Evolutionary conservation across 2,329 filamentous ascomycete genomes (phyloP).

Genomic region (Pseudocercospora pini-densiflorae): DNA sequence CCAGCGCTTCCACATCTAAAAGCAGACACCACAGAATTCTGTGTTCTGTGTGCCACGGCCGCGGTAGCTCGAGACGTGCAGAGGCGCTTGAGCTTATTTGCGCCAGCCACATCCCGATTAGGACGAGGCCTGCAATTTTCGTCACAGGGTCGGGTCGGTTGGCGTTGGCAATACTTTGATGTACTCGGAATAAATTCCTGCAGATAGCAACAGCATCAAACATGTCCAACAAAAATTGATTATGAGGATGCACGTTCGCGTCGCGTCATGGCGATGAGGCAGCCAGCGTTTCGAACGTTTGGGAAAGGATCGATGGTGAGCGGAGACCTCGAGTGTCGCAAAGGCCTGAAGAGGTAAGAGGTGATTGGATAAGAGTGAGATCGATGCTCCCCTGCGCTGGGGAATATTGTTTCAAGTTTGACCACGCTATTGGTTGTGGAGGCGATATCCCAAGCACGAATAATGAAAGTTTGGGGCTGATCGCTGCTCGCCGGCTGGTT

Average conservation of each 20-base stretch:
- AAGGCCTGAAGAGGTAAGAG: background rate
- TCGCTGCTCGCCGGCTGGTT: background rate
- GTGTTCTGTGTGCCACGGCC: background rate
- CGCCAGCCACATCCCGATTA: background rate
- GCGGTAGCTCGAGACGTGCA: constrained; percentile 8
- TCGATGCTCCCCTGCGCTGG: background rate
- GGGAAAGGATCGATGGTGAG: background rate
- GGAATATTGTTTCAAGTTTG: background rate
- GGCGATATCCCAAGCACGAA: background rate
- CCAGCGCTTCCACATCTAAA: background rate
- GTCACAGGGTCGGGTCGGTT: background rate
- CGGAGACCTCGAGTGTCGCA: background rate
- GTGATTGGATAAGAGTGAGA: background rate
- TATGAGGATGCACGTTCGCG: too few species aligned
- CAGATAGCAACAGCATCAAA: too few species aligned
- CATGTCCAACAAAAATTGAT: too few species aligned
- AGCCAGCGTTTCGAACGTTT: background rate
- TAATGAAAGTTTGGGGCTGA: background rate
- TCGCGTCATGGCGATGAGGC: background rate
- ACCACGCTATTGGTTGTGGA: background rate
- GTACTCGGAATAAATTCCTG: too few species aligned
- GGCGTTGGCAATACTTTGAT: background rate
- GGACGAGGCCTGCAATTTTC: background rate
- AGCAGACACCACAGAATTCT: background rate
- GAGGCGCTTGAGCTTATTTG: constrained; percentile 2